A percentile compares a stretch with the other conserved stretches of the same genome.
Conservation (phyloP, 2,329 filamentous ascomycete species). For the Scedosporium dehoogii region DNA sequence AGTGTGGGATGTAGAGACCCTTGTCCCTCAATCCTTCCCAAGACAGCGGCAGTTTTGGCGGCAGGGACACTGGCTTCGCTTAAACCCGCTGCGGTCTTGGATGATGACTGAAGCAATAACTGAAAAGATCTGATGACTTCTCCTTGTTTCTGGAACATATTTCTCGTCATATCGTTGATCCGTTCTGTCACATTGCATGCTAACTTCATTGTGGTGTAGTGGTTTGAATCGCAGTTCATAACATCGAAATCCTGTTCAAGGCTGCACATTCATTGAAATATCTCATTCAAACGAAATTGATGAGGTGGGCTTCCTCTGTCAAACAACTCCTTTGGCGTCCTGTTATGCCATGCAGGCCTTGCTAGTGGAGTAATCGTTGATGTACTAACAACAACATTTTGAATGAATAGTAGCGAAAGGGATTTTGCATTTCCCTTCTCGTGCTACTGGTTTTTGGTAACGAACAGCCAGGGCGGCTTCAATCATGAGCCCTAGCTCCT, state of each 20-base stretch:
- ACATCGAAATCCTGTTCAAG: neutral
- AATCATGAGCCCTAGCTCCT: neutral
- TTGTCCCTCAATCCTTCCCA: neutral
- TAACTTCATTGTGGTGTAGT: neutral
- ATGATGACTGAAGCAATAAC: slow-evolving; percentile 4
- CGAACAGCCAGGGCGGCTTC: neutral
- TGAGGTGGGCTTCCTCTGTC: too few species aligned
- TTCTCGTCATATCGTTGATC: neutral
- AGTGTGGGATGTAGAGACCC: neutral
- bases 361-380: neutral
- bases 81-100: slow-evolving; percentile 5
- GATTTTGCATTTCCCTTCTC: neutral
- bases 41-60: neutral
- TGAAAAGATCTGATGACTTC: slow-evolving; percentile 7
- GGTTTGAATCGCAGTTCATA: neutral
- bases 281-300: too few species aligned
- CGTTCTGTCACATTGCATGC: neutral
- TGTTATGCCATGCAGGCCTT: neutral
- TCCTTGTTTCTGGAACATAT: neutral
- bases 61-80: neutral
- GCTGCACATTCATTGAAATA: neutral
- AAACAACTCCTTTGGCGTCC: too few species aligned
- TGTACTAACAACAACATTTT: neutral
- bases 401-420: neutral
- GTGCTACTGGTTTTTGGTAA: neutral